Base-by-base conservation (phyloP, 2,329 filamentous ascomycete species). In the Talaromyces sp. region DNA sequence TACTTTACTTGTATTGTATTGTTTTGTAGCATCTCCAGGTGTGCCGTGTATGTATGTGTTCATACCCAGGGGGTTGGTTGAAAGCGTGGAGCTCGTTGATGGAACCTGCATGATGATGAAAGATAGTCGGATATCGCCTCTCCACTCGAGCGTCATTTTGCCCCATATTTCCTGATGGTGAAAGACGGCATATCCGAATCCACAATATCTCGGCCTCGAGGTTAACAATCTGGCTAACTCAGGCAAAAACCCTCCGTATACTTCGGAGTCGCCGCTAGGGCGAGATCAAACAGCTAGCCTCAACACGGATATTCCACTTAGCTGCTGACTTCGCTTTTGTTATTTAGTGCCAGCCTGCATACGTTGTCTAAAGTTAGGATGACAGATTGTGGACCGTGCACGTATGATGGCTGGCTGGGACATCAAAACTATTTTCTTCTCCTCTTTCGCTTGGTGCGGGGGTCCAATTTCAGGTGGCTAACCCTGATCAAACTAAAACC, bases 361-460 rank as follows among this genome's bases (percentile, higher is more conserved):
- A 19, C 13, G 43, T 17, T 13, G 17, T 27, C 14, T 29, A 45
- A 35, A 40, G 29, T 16, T 16, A 20, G 43, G 30, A 27, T 41
- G 37, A 32, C 49, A 29, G 36, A 42, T n/a, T 50, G 44, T 54
- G 44, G 20, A 47, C 51, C 51, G 49, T 52, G 56, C 54, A 41
- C 45, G 9, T 10, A 14, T n/a, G 10, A 56, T 57, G 56, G 56
- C 56, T 59, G 54, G 58, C 58, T 61, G 54, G n/a, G 51, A 30
- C 29, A 43, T 24, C n/a, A 9, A 50, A 13, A 17, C 17, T 40
- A 43, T 22, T 35, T n/a, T 5, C 10, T 32, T 39, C 14, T 47
- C 20, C 35, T 46, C 41, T 3, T 35, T 20, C 36, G 22, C 16
- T 19, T 5, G 45, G 47, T 47, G 47, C 45, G 45, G 45, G 35